Conservation (phyloP, 177 flowering plant species). For the Vitis hybrid region DNA sequence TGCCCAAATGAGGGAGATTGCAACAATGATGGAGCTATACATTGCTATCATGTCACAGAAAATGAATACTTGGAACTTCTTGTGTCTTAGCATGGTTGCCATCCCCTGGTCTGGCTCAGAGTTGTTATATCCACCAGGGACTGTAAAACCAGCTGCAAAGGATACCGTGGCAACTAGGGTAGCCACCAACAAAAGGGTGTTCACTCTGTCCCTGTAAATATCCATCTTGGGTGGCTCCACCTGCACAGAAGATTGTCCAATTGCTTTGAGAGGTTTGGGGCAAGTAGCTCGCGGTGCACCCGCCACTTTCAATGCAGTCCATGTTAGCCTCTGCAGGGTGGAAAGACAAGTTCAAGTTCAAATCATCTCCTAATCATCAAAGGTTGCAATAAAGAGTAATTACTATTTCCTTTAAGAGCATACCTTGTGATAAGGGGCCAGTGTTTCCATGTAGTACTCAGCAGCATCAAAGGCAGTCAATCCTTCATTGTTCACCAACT, state of each 20-base stretch:
- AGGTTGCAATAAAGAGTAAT: too few species aligned
- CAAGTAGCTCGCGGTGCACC: slow-evolving; percentile 8
- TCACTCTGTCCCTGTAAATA: slow-evolving; percentile 2
- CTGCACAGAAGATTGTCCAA: background rate
- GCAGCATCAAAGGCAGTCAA: slow-evolving; percentile 25
- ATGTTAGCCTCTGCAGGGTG: background rate
- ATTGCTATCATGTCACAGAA: slow-evolving; percentile 28
- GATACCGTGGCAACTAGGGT: slow-evolving; percentile 37
- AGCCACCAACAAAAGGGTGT: slow-evolving; percentile 24
- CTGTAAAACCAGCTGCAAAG: slow-evolving; percentile 27
- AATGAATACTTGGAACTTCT: slow-evolving; percentile 22
- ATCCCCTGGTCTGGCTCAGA: slow-evolving; percentile 35
- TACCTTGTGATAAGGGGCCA: slow-evolving; percentile 16
- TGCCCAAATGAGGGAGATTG: slow-evolving; percentile 27
- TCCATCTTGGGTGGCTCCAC: slow-evolving; percentile 12
- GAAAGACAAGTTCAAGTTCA: too few species aligned
- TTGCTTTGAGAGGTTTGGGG: background rate
- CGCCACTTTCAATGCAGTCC: slow-evolving; percentile 13
- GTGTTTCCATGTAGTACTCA: slow-evolving; percentile 10
- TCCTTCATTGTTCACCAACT: slow-evolving; percentile 8
- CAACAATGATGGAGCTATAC: slow-evolving; percentile 25
- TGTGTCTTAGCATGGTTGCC: slow-evolving; percentile 19
- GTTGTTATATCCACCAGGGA: slow-evolving; percentile 13
- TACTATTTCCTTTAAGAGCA: background rate
- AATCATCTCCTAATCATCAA: too few species aligned